Conservation (phyloP, 139 green algal species). For the Mesotaenium endlicherianum region DNA sequence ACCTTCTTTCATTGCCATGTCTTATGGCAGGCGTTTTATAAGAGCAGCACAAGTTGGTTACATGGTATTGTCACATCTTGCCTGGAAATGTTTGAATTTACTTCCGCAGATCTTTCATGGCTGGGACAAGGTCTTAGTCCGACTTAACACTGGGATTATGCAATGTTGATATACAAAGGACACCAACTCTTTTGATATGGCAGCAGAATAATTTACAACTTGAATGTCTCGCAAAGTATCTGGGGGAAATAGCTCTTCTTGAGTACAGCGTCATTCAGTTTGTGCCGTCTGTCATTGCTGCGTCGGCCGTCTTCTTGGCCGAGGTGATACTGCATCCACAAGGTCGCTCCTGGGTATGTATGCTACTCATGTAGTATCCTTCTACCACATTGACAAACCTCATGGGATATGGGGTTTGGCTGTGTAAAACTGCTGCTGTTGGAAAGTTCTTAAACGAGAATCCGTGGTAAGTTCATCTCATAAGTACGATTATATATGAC, state of each 20-base stretch:
- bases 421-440: neutral
- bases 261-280: slow-evolving; percentile 80
- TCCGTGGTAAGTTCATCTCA: neutral
- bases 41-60: slow-evolving; percentile 53
- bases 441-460: neutral
- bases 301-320: slow-evolving; percentile 75
- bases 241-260: slow-evolving; percentile 85
- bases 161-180: neutral
- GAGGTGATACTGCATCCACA: slow-evolving; percentile 52
- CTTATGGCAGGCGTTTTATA: slow-evolving; percentile 52
- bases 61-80: slow-evolving; percentile 6
- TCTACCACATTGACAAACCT: neutral
- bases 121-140: neutral
- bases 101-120: neutral
- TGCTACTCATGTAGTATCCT: neutral
- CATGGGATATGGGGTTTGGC: neutral
- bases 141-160: neutral
- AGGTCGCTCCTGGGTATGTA: slow-evolving; percentile 54
- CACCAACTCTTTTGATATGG: neutral
- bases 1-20: too few relatives aligned
- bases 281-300: slow-evolving; percentile 75
- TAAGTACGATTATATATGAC: neutral
- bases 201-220: neutral
- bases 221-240: slow-evolving; percentile 79
- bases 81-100: neutral